Base-by-base conservation (phyloP, 2,329 filamentous ascomycete species). In the Emmonsiellopsis sp. region DNA sequence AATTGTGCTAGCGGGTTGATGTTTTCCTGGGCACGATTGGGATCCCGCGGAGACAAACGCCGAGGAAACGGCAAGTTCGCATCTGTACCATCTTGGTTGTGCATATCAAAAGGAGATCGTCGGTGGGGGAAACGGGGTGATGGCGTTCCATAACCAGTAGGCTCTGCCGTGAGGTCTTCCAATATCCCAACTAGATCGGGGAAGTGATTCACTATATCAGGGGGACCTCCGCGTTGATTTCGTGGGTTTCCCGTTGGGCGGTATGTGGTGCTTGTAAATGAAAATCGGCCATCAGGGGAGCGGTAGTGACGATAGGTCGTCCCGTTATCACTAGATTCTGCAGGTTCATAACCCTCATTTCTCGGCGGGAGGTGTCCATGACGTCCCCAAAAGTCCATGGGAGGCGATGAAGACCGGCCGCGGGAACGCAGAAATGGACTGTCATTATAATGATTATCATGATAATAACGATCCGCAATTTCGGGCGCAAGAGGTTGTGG, bases 41-140 rank as follows among this genome's bases (percentile, higher is more conserved):
- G 70, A 62, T 81, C 73, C 57, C 78, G 74, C 35, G 80, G 79
- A 51, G 66, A 67, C 43, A 80, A 62, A 48, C 73, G 72, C 35
- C 59, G 48, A 37, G 56, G 43, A 41, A 55, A 53, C 11, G 26
- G n/a, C 20, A n/a, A 26, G 10, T 38, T 30, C 20, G 15, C 32
- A 7, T 38, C 46, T 30, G 30, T 4, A 37, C 11, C 11, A 37
- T 16, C 11, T 16, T 15, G 42, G 6, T 55, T 44, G 13, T 50
- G 50, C 5, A 31, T 16, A 30, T 37, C 20, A 7, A 11, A n/a
- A 20, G 73, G 7, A 69, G 62, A 49, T 70, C 65, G n/a, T 60
- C 54, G 9, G 53, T 54, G 50, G 16, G 55, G 31, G 44, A 35
- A 35, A 52, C 52, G 38, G 57, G 46, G 20, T 58, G 53, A 5